phyloP scores from a whole-genome alignment of 768 basidiomycete genomes.

The Tylopilus sp. region DNA sequence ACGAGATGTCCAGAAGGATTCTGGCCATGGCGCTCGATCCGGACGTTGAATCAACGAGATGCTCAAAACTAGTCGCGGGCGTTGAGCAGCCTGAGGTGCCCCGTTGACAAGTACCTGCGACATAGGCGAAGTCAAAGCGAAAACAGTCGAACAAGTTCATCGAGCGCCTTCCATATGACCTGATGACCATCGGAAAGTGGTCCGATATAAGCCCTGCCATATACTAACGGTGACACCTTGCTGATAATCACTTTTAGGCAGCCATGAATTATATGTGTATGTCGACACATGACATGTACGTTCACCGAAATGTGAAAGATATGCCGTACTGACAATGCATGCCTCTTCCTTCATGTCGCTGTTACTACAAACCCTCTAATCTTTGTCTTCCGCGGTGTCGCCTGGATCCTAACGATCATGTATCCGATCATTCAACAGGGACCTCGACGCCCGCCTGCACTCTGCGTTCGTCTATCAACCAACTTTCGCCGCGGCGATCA shows the following conservation, averaged over 20 bases:
- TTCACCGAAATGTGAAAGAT: slow-evolving; percentile 1
- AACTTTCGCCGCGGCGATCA: no score
- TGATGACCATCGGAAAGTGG: slow-evolving; percentile 85
- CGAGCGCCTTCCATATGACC: slow-evolving; percentile 70
- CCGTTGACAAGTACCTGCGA: no score
- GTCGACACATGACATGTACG: slow-evolving; percentile 62
- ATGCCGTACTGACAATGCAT: neutral
- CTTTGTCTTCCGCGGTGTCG: no score
- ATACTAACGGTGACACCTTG: neutral
- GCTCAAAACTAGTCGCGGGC: no score
- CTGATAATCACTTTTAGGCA: slow-evolving; percentile 20
- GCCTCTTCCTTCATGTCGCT: no score
- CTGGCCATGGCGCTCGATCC: no score
- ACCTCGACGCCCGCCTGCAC: neutral
- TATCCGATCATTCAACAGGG: neutral
- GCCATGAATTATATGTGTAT: slow-evolving; percentile 80
- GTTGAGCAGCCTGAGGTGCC: no score
- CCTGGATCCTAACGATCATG: slow-evolving; percentile 6
- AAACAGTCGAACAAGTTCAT: slow-evolving; percentile 71
- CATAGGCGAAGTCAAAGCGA: no score
- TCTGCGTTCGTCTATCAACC: no score
- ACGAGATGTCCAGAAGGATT: no score
- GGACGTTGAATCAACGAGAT: no score
- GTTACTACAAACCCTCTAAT: no score
- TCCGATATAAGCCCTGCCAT: neutral